A percentile compares a stretch with the other conserved stretches of the same genome.
Conservation (phyloP, 495 filamentous ascomycete species). For the Entonaema liquescens region DNA sequence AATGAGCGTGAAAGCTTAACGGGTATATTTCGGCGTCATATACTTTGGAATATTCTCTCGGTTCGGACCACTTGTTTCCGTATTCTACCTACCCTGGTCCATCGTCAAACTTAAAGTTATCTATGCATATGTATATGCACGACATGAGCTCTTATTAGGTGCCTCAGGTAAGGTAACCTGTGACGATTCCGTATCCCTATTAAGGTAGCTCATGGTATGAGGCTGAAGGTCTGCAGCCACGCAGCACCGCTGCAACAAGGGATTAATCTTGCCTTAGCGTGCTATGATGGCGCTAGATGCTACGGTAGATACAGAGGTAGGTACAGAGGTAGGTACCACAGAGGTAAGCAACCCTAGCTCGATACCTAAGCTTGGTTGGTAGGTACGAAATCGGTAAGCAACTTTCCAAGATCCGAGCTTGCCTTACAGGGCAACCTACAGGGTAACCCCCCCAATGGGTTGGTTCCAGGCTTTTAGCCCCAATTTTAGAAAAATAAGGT, state of each 20-base stretch:
- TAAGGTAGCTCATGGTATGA: conserved; percentile 12
- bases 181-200: background rate
- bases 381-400: conserved; percentile 31
- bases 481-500: conserved; percentile 17
- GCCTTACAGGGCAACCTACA: conserved; percentile 4
- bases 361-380: background rate
- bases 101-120: background rate
- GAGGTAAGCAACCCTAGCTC: too few species aligned
- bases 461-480: conserved; percentile 5
- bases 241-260: conserved; percentile 4
- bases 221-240: conserved; percentile 36
- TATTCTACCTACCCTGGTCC: too few species aligned
- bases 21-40: too few species aligned
- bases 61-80: too few species aligned
- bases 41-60: too few species aligned
- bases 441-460: conserved; percentile 8
- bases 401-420: conserved; percentile 25
- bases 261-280: conserved; percentile 27
- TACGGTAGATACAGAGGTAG: conserved; percentile 15
- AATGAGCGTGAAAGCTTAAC: background rate
- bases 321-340: too few species aligned
- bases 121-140: background rate
- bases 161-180: background rate
- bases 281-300: conserved; percentile 24
- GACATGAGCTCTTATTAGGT: background rate